Base-by-base conservation (phyloP, 257 asterid species). In the Nicotiana tomentosiformis region DNA sequence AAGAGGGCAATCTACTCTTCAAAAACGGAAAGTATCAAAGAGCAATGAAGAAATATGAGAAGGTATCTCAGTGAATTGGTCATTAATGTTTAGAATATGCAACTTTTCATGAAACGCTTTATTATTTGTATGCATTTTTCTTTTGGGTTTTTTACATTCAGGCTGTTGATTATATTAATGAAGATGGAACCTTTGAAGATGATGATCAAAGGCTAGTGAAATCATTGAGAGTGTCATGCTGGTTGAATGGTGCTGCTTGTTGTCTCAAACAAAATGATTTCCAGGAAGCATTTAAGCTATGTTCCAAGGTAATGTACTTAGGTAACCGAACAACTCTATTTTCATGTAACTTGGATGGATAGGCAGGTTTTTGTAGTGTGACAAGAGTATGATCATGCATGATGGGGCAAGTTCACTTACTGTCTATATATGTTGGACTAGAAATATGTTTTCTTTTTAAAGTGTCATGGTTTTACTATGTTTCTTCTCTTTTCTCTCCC, bases 241-340 rank as follows among this genome's bases (percentile, higher is more conserved):
- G 95, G 97, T 87, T 91, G 84, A 93, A 93, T 69, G 78, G 90
- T 81, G 94, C 96, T 78, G 97, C 97, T 85, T 90, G 90, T 81
- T 84, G 85, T 86, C 92, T 91, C 81, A 91, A 91, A 86, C 86
- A 82, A 74, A 87, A 87, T 79, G 86, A 91, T 78, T 90, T 87
- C 83, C 85, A 81, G 77, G 90, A 85, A 84, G 92, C 86, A 11
- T 84, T 88, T 62, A 88, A 83, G 82, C 89, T 86, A 53, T 91
- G 97, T 88, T 89, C 94, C 32, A 86, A 89, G 94, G 97, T 93
- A 82, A 39, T n/a, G 55, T 79, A 49, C 64, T n/a, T 58, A 7
- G 55, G 46, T 62, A 39, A 49, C 76, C 4, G 16, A 51, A 29
- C 46, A 29, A 49, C 51, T 60, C 17, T 26, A 65, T 55, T 76